Percentiles rank a stretch among this genome's conserved stretches.
Evolutionary conservation across 352 stramenopile species (phyloP).

Genomic region (Pythium coloratum): DNA sequence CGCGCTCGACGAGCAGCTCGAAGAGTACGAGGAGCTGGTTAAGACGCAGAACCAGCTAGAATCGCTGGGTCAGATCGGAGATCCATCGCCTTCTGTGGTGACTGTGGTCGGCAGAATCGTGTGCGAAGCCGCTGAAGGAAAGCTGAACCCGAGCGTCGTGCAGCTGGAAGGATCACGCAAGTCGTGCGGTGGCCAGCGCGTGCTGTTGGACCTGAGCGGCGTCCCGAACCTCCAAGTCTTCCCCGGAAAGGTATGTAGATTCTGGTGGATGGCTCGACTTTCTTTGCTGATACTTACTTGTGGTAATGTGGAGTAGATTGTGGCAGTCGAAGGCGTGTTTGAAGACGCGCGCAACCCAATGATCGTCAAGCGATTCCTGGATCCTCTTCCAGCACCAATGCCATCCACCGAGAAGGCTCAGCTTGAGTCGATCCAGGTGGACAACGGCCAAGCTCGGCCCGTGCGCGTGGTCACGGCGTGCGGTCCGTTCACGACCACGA

Average conservation of each 20-base stretch:
- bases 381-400: slow-evolving; percentile 64
- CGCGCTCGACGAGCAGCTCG: slow-evolving; percentile 73
- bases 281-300: not conserved
- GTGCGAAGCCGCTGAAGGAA: slow-evolving; percentile 81
- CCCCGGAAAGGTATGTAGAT: slow-evolving; percentile 61
- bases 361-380: slow-evolving; percentile 74
- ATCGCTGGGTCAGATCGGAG: slow-evolving; percentile 62
- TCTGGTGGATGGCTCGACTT: not conserved
- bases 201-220: slow-evolving; percentile 70
- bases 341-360: slow-evolving; percentile 69
- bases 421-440: slow-evolving; percentile 52
- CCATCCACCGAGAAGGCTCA: slow-evolving; percentile 41
- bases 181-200: slow-evolving; percentile 76
- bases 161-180: slow-evolving; percentile 83
- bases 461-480: slow-evolving; percentile 89
- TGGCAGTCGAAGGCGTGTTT: slow-evolving; percentile 77
- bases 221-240: slow-evolving; percentile 80
- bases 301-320: slow-evolving; percentile 46
- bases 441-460: slow-evolving; percentile 33
- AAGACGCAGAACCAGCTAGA: slow-evolving; percentile 65
- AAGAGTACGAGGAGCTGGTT: slow-evolving; percentile 75
- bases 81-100: slow-evolving; percentile 72
- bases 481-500: slow-evolving; percentile 94
- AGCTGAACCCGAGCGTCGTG: slow-evolving; percentile 80
- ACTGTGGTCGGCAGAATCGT: slow-evolving; percentile 82